Base-by-base conservation (phyloP, 2,329 filamentous ascomycete species). In the Penicillium sp. region DNA sequence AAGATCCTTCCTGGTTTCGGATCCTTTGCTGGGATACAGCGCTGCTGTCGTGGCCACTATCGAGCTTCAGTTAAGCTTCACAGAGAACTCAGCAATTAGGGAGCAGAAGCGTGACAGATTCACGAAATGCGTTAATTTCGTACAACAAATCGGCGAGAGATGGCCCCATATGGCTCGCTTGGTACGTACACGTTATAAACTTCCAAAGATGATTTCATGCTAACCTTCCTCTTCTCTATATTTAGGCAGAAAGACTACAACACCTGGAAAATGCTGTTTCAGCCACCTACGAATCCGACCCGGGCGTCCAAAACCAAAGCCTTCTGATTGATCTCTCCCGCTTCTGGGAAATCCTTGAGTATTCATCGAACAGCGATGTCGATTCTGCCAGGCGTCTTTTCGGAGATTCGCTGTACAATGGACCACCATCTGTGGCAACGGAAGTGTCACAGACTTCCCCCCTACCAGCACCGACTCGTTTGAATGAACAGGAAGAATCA, bases 21-120 rank as follows among this genome's bases (percentile, higher is more conserved):
- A 81, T 63, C 79, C 80, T 2, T 75, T 80, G 23, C 62, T 81
- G 11, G 78, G 77, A 2, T 81, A 83, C 43, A 80, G 80, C 53
- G 80, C 80, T 3, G 80, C 79, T 0, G 78, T 83, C 2, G 78
- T 83, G 3, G 81, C 81, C 1, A 84, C 81, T 2, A 83, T 84
- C 35, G 81, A 81, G 59, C 64, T 84, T 2, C 81, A 84, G 59
- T 77, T 83, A 33, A 83, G 80, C 58, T 83, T 82, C 25, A 80
- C 81, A n/a, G 72, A 73, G 53, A 69, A 78, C 39, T 31, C 59
- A 13, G 62, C 63, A 2, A 73, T 77, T 35, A 70, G 77, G 35
- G 66, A 74, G 47, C 71, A 77, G 53, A 81, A 80, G 58, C 71
- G 77, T 27, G 72, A 75, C 19, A 72, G 73, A 27, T 81, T 80